phyloP scores from a whole-genome alignment of 2,329 filamentous ascomycete genomes.

The Metarhizium album region DNA sequence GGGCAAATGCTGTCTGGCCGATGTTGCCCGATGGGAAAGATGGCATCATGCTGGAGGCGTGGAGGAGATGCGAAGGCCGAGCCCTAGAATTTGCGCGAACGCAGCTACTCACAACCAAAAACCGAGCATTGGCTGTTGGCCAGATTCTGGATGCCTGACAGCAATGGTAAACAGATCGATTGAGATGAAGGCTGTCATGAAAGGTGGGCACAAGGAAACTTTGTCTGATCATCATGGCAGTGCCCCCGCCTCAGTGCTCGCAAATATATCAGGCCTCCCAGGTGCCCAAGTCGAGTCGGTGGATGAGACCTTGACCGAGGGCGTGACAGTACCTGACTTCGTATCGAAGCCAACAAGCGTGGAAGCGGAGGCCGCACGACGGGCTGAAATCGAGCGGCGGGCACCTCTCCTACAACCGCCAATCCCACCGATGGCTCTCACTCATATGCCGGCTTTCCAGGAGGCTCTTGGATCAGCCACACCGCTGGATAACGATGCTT shows the following conservation, averaged over 20 bases:
- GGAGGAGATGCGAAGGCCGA: constrained; percentile 21
- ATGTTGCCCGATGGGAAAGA: constrained; percentile 63
- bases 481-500: constrained; percentile 57
- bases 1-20: constrained; percentile 48
- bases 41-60: constrained; percentile 46
- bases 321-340: neutral
- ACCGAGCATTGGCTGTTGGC: neutral
- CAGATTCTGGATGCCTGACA: neutral
- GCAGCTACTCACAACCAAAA: neutral
- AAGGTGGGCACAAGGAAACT: neutral
- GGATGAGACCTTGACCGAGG: neutral
- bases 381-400: constrained; percentile 60
- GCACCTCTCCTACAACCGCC: constrained; percentile 57
- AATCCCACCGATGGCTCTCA: constrained; percentile 48
- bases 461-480: constrained; percentile 60
- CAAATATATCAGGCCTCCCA: neutral
- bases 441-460: constrained; percentile 63
- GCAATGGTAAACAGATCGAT: neutral
- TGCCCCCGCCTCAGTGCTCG: neutral
- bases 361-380: constrained; percentile 50
- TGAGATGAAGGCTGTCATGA: neutral
- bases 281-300: neutral
- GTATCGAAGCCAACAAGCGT: constrained; percentile 43
- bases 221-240: neutral
- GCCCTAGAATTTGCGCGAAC: neutral